phyloP scores from a whole-genome alignment of 2,329 filamentous ascomycete species.

The Pseudofabraea citricarpa region DNA sequence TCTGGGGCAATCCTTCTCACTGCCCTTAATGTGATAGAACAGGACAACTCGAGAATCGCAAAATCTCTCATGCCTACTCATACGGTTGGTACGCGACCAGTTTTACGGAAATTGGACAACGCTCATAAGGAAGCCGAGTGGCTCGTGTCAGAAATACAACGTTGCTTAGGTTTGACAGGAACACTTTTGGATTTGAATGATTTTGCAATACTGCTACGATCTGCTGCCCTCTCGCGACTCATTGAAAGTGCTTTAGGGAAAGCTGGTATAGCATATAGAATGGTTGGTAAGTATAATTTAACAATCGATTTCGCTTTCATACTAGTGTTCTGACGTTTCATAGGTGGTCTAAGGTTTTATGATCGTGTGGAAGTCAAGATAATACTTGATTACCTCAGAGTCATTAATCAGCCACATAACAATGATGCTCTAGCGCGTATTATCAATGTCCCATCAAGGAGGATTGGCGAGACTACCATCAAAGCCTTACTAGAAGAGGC shows the following conservation, averaged over 20 bases:
- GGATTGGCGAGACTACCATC: constrained; percentile 75
- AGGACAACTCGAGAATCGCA: constrained; percentile 74
- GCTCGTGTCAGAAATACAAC: constrained; percentile 80
- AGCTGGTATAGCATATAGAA: constrained; percentile 79
- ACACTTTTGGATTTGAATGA: constrained; percentile 70
- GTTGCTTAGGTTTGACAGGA: constrained; percentile 66
- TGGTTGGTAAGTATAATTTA: constrained; percentile 60
- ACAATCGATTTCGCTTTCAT: neutral
- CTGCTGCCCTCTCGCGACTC: constrained; percentile 75
- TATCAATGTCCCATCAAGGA: constrained; percentile 77
- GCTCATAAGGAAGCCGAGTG: constrained; percentile 75
- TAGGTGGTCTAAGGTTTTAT: constrained; percentile 77
- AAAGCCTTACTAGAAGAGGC: constrained; percentile 73
- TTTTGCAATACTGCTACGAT: constrained; percentile 82
- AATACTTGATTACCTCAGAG: constrained; percentile 80
- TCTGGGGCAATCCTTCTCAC: constrained; percentile 77
- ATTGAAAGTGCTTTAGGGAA: constrained; percentile 80
- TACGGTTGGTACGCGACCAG: constrained; percentile 71
- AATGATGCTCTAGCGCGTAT: constrained; percentile 81
- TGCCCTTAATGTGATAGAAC: constrained; percentile 83
- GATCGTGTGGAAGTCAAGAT: constrained; percentile 86
- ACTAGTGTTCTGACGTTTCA: constrained; percentile 5
- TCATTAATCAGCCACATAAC: constrained; percentile 78
- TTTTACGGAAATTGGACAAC: constrained; percentile 69
- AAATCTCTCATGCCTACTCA: constrained; percentile 80